Evolutionary conservation across 1,284 basidiomycete species (phyloP), one percentile per base, ranked within the genome.

Genomic region (Clitocybe nebularis): DNA sequence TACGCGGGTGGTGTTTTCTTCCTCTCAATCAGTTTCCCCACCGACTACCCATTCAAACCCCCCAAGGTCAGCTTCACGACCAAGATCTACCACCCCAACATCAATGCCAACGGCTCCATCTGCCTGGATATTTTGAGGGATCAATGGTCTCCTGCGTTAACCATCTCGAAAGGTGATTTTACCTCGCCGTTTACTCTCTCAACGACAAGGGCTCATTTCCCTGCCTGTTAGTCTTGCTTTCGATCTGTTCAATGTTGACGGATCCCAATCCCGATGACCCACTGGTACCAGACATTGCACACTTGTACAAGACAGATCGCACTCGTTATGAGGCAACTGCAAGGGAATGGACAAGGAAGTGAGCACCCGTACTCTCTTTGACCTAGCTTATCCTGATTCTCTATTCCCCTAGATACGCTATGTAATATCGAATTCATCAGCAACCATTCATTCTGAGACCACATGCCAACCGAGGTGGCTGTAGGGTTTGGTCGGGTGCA

Each of bases 21-120:
- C 85, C 82, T 96, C 54, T 91, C 82, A 45, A 95, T 95, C 66
- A 83, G 79, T 37, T 94, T 95, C 81, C 89, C 89, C 36, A 85
- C 84, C 68, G 93, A 97, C 69, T 97, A 97, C 75, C 93, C 93
- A 30, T 96, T 97, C 84, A 95, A 95, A 76, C 95, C 96, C 29
- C 96, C 96, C 66, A 98, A 98, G 81, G 93, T 99, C 68, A 89
- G 88, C 71, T 99, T 99, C 73, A 93, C 91, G 57, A 99, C 95
- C 62, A 97, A 95, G 85, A 90, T 90, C 56, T 93, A 93, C 66
- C 93, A 95, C 68, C 90, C 91, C 37, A 95, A 95, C 75, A 94
- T 96, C 89, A 96, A 96, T 66, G 87, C 89, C 53, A 94, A 96
- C 59, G 96, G 96, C 37, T 94, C 92, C 55, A 99, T 99, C 70